Conservation (phyloP, 306 rosid genomes). For the Quercus glauca region DNA sequence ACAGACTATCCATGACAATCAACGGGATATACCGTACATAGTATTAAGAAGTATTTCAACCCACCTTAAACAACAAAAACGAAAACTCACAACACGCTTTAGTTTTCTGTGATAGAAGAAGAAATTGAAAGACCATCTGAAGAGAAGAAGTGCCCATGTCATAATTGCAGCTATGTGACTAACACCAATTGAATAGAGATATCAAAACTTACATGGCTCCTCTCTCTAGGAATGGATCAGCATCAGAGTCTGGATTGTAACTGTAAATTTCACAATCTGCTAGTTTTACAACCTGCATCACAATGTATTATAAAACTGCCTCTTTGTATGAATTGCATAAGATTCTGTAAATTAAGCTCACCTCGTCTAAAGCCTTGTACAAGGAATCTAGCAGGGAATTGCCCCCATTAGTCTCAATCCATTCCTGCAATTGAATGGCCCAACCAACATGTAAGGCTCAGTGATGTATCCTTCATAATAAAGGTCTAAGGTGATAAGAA, state of each 20-base stretch:
- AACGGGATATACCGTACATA: background rate
- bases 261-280: conserved; percentile 79
- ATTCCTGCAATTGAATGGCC: conserved; percentile 61
- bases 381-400: conserved; percentile 62
- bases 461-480: background rate
- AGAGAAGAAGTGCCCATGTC: conserved; percentile 14
- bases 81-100: conserved; percentile 80
- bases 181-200: background rate
- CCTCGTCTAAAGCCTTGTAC: conserved; percentile 91
- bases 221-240: conserved; percentile 69
- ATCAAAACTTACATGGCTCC: conserved; percentile 69
- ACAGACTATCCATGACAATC: conserved; percentile 8
- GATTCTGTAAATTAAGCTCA: conserved; percentile 24
- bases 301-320: conserved; percentile 34
- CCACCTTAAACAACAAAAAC: conserved; percentile 83
- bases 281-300: conserved; percentile 71
- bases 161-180: conserved; percentile 5
- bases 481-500: background rate
- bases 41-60: conserved; percentile 11
- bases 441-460: conserved; percentile 18
- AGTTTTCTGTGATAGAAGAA: conserved; percentile 88
- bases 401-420: conserved; percentile 79
- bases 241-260: conserved; percentile 79
- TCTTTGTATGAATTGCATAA: conserved; percentile 20
- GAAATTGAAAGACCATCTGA: conserved; percentile 94